phyloP scores from a whole-genome alignment of 2,329 filamentous ascomycete genomes.

The Sarocladiaceae sp. region DNA sequence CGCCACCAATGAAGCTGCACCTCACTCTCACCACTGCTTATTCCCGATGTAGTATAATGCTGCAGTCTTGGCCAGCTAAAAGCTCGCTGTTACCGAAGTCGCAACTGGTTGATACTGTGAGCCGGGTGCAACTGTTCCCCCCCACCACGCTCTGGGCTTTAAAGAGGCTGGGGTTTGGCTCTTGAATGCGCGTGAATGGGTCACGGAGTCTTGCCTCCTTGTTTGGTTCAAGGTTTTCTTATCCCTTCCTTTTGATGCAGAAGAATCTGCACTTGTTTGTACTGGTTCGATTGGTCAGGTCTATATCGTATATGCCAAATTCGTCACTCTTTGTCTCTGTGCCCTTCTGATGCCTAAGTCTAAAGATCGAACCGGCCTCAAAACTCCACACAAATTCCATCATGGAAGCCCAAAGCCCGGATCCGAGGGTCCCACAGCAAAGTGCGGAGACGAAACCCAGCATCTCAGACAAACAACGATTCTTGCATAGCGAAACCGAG shows the following conservation, averaged over 20 bases:
- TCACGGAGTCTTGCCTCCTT: neutral
- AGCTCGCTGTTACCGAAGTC: neutral
- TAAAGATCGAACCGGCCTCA: neutral
- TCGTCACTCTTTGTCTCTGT: neutral
- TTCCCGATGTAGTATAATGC: neutral
- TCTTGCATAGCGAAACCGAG: neutral
- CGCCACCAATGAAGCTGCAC: neutral
- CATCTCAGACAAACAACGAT: neutral
- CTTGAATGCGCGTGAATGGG: neutral
- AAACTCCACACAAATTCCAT: neutral
- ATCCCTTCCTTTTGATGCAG: neutral
- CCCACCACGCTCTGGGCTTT: neutral
- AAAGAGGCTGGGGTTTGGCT: slow-evolving; percentile 3
- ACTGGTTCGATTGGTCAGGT: neutral
- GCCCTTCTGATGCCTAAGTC: neutral
- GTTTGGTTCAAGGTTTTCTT: neutral
- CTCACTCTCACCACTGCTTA: neutral
- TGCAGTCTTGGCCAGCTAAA: neutral
- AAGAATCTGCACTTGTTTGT: neutral
- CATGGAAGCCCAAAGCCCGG: neutral
- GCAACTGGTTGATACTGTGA: neutral
- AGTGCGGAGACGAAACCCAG: neutral
- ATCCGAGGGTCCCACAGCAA: neutral
- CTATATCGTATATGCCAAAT: neutral
- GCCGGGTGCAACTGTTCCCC: neutral